Evolutionary conservation across 1,139 yeast genomes (phyloP).

Genomic region (Zhuliangozyma parablackwelliae): DNA sequence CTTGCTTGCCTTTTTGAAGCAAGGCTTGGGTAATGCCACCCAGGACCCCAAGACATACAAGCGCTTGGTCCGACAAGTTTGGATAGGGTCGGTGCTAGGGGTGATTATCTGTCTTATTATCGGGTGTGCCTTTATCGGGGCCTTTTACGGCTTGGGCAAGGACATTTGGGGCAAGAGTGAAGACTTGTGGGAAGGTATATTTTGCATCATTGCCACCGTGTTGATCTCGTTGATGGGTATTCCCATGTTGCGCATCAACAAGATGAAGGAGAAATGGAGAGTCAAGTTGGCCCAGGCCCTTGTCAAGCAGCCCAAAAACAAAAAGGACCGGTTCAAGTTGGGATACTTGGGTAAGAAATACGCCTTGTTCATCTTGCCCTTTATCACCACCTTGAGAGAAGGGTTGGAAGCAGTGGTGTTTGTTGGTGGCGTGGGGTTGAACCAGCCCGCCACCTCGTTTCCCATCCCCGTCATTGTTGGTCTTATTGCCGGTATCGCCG

Average conservation of each 20-base stretch:
- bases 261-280: conserved; percentile 90
- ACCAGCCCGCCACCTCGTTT: conserved; percentile 71
- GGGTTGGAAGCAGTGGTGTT: conserved; percentile 90
- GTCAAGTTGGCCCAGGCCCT: conserved; percentile 78
- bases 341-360: conserved; percentile 53
- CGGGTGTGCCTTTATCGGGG: conserved; percentile 83
- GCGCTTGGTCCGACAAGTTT: conserved; percentile 65
- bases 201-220: conserved; percentile 76
- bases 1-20: conserved; percentile 82
- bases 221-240: conserved; percentile 88
- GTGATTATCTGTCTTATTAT: conserved; percentile 67
- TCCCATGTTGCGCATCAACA: conserved; percentile 86
- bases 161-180: conserved; percentile 86
- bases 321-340: conserved; percentile 28
- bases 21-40: conserved; percentile 59
- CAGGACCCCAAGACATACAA: conserved; percentile 54
- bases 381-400: conserved; percentile 81
- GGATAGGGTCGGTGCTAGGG: conserved; percentile 75
- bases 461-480: conserved; percentile 84
- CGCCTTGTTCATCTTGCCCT: conserved; percentile 74
- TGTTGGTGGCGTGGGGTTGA: conserved; percentile 85
- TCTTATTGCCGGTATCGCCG: conserved; percentile 62
- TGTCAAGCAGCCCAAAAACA: conserved; percentile 35
- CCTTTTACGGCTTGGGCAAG: conserved; percentile 71
- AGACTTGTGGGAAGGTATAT: conserved; percentile 90